phyloP scores from a whole-genome alignment of 129 eudicot species.

The Centella asiatica region DNA sequence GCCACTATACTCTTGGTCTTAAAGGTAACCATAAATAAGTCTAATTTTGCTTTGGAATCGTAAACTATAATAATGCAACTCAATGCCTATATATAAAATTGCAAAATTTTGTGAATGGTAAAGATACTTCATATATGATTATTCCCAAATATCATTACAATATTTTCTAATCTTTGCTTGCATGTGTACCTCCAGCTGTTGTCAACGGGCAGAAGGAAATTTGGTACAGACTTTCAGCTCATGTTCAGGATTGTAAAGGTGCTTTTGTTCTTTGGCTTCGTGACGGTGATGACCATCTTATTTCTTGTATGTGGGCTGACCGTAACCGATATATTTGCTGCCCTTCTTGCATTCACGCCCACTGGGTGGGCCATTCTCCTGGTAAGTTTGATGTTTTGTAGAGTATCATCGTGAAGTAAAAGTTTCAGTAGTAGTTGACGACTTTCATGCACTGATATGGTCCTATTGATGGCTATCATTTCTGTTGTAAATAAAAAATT shows the following conservation, averaged over 20 bases:
- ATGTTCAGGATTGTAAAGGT: constrained; percentile 94
- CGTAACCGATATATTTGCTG: constrained; percentile 66
- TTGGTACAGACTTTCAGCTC: constrained; percentile 93
- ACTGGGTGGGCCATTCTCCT: constrained; percentile 93
- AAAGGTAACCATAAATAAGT: constrained; percentile 42
- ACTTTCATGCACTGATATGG: too few relatives aligned
- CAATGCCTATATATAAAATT: neutral
- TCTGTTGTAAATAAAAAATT: too few relatives aligned
- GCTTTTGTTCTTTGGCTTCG: constrained; percentile 83
- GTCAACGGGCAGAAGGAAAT: constrained; percentile 86
- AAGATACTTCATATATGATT: neutral
- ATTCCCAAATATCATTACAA: neutral
- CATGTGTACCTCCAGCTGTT: constrained; percentile 45
- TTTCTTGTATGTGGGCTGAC: constrained; percentile 75
- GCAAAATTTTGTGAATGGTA: neutral
- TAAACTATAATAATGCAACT: neutral
- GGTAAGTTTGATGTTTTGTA: constrained; percentile 31
- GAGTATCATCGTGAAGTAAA: neutral
- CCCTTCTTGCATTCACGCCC: constrained; percentile 80
- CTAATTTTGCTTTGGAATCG: too few relatives aligned
- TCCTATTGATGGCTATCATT: too few relatives aligned
- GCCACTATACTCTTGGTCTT: constrained; percentile 54
- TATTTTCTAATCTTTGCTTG: constrained; percentile 4
- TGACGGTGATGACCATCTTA: constrained; percentile 73
- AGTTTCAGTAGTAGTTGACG: neutral